These are phyloP conservation scores for Eudorina sp. DNA, from an alignment of 139 green algal species.

Conservation along the genomic window DNA sequence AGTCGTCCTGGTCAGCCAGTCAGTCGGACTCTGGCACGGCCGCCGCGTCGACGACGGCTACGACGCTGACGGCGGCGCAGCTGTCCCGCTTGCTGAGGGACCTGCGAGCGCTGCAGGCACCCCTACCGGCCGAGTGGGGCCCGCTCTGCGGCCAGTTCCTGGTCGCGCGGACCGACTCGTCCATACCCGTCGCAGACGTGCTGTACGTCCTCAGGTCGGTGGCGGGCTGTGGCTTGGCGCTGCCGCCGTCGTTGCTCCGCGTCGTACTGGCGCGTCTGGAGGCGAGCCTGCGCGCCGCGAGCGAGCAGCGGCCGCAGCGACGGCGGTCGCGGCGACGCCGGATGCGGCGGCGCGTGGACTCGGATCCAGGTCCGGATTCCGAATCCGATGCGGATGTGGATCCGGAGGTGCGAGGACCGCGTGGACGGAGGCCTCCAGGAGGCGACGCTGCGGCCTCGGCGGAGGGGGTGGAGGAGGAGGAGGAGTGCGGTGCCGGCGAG, in stretches of 20 bases:
- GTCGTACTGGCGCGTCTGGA: conserved; percentile 12
- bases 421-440: no score
- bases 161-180: neutral
- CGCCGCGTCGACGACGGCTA: no score
- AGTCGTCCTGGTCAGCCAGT: no score
- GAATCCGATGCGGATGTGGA: no score
- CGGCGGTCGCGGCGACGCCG: neutral
- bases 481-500: no score
- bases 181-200: neutral
- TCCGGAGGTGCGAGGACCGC: no score
- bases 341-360: no score
- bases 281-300: neutral
- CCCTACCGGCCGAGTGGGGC: neutral
- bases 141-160: neutral
- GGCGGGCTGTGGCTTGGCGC: neutral
- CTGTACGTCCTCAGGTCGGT: conserved; percentile 1
- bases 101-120: neutral
- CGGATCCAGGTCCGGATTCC: no score
- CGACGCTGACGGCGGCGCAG: neutral
- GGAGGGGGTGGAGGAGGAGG: no score
- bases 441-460: no score
- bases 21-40: no score
- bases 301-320: neutral
- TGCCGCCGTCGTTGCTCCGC: neutral
- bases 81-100: conserved; percentile 34